Evolutionary conservation across 345 rosid species (phyloP).

Genomic region (Aquilaria sinensis): DNA sequence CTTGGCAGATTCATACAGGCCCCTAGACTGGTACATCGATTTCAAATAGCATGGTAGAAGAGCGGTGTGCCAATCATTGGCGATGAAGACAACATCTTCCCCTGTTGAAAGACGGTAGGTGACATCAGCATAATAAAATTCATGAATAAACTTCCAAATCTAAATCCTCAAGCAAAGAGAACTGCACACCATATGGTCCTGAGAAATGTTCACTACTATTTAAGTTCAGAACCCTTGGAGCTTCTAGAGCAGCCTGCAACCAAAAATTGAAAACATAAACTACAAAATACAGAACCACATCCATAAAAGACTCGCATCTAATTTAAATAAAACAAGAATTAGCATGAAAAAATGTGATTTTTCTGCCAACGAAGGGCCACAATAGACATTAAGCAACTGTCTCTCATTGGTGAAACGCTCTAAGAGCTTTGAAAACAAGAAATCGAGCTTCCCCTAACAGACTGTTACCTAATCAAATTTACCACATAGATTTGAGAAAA

Average conservation of each 20-base stretch:
- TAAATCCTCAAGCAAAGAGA: background rate
- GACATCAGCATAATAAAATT: background rate
- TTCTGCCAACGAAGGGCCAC: too few relatives aligned
- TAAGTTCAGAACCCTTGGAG: slow-evolving; percentile 72
- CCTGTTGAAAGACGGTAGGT: slow-evolving; percentile 33
- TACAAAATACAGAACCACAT: background rate
- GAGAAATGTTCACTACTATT: slow-evolving; percentile 51
- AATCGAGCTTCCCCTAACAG: too few relatives aligned
- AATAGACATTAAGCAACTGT: too few relatives aligned
- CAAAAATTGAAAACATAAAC: background rate
- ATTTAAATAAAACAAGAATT: too few relatives aligned
- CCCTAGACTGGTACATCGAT: slow-evolving; percentile 57
- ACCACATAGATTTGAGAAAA: too few relatives aligned
- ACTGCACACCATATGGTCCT: slow-evolving; percentile 75
- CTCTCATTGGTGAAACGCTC: too few relatives aligned
- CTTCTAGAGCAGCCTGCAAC: slow-evolving; percentile 89
- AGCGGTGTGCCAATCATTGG: slow-evolving; percentile 97
- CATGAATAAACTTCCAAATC: background rate
- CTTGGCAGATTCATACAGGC: slow-evolving; percentile 72
- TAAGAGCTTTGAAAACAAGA: too few relatives aligned
- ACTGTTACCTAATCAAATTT: too few relatives aligned
- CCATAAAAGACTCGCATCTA: too few relatives aligned
- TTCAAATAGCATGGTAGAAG: slow-evolving; percentile 84
- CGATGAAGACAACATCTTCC: slow-evolving; percentile 75
- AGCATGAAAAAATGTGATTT: too few relatives aligned